Evolutionary conservation across 805 yeast genomes (phyloP).

Genomic region (Pichia nanzhaoensis): DNA sequence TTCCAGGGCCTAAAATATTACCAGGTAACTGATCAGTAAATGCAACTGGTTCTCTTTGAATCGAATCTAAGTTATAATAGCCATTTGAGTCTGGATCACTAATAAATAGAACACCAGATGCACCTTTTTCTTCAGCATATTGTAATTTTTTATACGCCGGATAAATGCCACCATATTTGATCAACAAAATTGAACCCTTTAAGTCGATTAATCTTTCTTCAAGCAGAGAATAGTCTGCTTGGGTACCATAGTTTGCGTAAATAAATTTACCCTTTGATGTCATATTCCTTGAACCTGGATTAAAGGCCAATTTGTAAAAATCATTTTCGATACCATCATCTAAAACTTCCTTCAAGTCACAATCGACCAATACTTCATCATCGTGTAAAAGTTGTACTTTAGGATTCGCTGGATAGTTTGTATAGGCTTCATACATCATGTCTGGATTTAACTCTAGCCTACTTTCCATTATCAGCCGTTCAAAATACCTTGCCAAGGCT

Average conservation of each 20-base stretch:
- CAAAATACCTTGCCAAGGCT: conserved; percentile 60
- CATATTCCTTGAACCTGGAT: conserved; percentile 62
- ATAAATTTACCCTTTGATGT: conserved; percentile 46
- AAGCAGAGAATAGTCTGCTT: conserved; percentile 44
- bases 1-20: conserved; percentile 75
- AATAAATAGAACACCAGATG: conserved; percentile 63
- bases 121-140: conserved; percentile 51
- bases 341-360: conserved; percentile 19
- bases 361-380: conserved; percentile 18
- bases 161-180: conserved; percentile 48
- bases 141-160: conserved; percentile 46
- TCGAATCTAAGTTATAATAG: conserved; percentile 35
- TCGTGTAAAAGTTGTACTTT: conserved; percentile 25
- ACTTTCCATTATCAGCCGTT: conserved; percentile 49
- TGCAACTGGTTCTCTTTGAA: conserved; percentile 53
- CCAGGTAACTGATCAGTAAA: conserved; percentile 59
- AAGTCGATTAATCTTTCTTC: conserved; percentile 32
- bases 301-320: conserved; percentile 41
- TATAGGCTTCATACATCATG: conserved; percentile 43
- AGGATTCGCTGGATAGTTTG: conserved; percentile 53
- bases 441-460: conserved; percentile 49
- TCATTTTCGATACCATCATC: conserved; percentile 10
- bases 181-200: conserved; percentile 47
- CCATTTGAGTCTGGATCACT: conserved; percentile 32
- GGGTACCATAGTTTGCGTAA: conserved; percentile 63